Base-by-base conservation (phyloP, 2,329 filamentous ascomycete species). In the Sordariomycetes sp. region DNA sequence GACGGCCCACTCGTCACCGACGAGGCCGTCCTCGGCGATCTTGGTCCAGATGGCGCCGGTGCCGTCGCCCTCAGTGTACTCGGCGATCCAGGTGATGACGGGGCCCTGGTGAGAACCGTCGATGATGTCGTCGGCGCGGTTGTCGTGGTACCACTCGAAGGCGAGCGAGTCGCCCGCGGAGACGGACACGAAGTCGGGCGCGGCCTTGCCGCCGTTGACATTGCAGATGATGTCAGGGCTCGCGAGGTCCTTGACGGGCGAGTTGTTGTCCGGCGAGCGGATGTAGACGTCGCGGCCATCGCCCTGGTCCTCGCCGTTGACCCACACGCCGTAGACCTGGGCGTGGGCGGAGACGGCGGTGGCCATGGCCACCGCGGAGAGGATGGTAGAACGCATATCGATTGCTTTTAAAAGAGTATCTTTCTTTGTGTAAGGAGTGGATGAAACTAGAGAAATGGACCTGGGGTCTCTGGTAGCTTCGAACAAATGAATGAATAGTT, bases 111-210 rank as follows among this genome's bases (percentile, higher is more conserved):
- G 79, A 53, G 75, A 77, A n/a, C 65, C 60, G 62, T 71, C 79
- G 56, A 82, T 77, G 70, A 81, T 79, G 65, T 80, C 78, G 67
- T 80, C 77, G 60, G 64, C 64, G 52, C 76, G 73, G 64, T 46
- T 71, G 67, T 81, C 64, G 70, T 81, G 78, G 68, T 74, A 75
- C 78, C 77, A 81, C 67, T 80, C 74, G 64, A 76, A 72, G 60
- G 64, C 68, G 59, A 80, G 62, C 64, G 72, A 72, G 63, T 78
- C 76, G 60, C 79, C 79, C 18, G 74, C 74, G 6, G 72, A 68
- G n/a, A 74, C 73, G 34, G 67, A 64, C 62, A 74, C 70, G 62
- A 77, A 77, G 53, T 70, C 65, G 40, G 66, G 59, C 14, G 65
- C 72, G 46, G 70, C 64, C 50, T 65, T 71, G 57, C 60, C 68